Conservation (phyloP, 441 rosid genomes). For the Populus tomentosa region DNA sequence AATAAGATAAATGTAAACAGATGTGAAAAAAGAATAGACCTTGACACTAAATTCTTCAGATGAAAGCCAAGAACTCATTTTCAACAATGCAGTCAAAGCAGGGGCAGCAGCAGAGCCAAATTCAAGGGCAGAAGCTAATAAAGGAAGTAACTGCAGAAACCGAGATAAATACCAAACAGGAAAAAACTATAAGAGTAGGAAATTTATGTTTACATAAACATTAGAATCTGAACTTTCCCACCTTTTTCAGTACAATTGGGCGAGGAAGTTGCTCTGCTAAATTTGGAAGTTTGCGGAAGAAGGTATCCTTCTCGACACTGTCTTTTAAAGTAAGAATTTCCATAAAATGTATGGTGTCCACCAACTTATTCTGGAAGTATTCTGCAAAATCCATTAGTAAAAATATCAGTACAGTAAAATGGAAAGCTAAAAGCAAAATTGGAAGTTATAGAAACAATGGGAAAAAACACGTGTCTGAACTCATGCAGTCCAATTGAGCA, state of each 20-base stretch:
- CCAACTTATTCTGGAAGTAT: slow-evolving; percentile 98
- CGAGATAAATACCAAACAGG: slow-evolving; percentile 30
- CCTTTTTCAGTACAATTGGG: slow-evolving; percentile 94
- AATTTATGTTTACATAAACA: background rate
- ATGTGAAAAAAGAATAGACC: slow-evolving; percentile 33
- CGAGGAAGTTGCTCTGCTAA: slow-evolving; percentile 99
- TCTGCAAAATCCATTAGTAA: slow-evolving; percentile 51
- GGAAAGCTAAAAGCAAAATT: slow-evolving; percentile 4
- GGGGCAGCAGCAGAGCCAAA: slow-evolving; percentile 99
- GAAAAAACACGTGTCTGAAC: background rate
- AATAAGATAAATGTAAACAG: background rate
- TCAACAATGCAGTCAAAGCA: slow-evolving; percentile 84
- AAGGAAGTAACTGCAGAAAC: slow-evolving; percentile 85
- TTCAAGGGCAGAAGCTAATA: slow-evolving; percentile 97
- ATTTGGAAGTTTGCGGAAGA: slow-evolving; percentile 97
- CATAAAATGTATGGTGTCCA: slow-evolving; percentile 99
- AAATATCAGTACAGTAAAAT: slow-evolving; percentile 8
- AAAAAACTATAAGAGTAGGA: slow-evolving; percentile 9
- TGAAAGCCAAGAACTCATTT: slow-evolving; percentile 94
- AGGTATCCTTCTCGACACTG: slow-evolving; percentile 93
- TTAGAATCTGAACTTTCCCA: slow-evolving; percentile 27
- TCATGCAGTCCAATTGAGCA: background rate
- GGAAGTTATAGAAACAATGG: background rate
- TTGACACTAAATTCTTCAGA: slow-evolving; percentile 81
- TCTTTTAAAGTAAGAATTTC: slow-evolving; percentile 95